Percentiles rank a stretch among this genome's conserved stretches.
These are phyloP conservation scores for Colletotrichum zoysiae DNA, from an alignment of 2,329 filamentous ascomycete species.

Conservation along the genomic window DNA sequence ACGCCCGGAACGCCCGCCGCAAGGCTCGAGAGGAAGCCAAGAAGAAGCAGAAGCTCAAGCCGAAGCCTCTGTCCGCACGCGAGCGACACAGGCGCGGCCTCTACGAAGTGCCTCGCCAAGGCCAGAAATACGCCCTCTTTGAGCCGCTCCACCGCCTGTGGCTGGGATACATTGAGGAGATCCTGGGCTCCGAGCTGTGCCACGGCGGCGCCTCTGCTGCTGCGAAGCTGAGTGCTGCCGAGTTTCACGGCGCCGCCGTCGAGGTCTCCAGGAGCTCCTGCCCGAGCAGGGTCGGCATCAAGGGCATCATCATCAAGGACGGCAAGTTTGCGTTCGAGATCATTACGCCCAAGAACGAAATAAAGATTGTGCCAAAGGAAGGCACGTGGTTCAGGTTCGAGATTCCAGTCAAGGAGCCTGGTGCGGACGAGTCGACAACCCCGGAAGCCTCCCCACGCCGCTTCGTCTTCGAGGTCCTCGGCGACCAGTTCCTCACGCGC, in stretches of 20 bases:
- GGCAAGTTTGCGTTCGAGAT: conserved; percentile 88
- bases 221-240: conserved; percentile 84
- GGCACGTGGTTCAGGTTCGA: conserved; percentile 86
- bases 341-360: conserved; percentile 75
- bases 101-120: conserved; percentile 78
- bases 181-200: conserved; percentile 74
- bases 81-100: conserved; percentile 80
- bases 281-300: conserved; percentile 82
- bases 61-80: conserved; percentile 80
- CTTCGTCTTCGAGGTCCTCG: conserved; percentile 86
- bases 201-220: conserved; percentile 71
- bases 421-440: conserved; percentile 37
- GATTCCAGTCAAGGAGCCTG: conserved; percentile 61
- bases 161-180: conserved; percentile 86
- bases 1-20: conserved; percentile 69
- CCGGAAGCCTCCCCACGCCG: conserved; percentile 48
- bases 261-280: conserved; percentile 87
- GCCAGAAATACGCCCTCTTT: conserved; percentile 81
- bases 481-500: conserved; percentile 86
- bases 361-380: conserved; percentile 91
- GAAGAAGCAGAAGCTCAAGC: conserved; percentile 63
- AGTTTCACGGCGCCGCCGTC: conserved; percentile 89
- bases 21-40: conserved; percentile 62
- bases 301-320: conserved; percentile 90
- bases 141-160: conserved; percentile 83